Base-by-base conservation (phyloP, 2,329 filamentous ascomycete genomes). In the Orbilia oligospora region DNA sequence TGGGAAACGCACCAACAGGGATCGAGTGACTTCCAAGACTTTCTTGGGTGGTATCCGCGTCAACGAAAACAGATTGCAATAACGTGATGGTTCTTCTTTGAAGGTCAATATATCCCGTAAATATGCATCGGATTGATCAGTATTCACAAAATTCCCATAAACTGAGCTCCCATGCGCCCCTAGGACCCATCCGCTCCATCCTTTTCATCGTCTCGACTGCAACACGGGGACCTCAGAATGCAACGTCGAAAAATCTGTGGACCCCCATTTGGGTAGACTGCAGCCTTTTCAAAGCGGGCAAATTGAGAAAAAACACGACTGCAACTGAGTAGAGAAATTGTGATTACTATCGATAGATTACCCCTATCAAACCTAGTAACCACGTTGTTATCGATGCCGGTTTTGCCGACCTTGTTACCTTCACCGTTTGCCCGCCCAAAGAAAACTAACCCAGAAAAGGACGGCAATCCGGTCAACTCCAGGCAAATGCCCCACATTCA, bases 381-480 rank as follows among this genome's bases (percentile, higher is more conserved):
- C 61, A 65, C 61, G 16, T 65, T 24, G n/a, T 22, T 33, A 55
- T 41, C 30, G 33, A 67, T 55, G 64, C 64, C 64, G 64, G 30
- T 48, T 41, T 27, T 53, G 64, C 64, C 64, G 64, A 44, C 6
- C 20, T 55, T 30, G 5, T 0, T 18, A 30, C 27, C n/a, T n/a
- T 53, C 64, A 18, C 18, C 44, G 27, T 67, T 67, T 51, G 33
- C 46, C 64, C 64, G 14, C n/a, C 64, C 5, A 3, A 16, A 18
- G 51, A 24, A 14, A 27, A 22, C 64, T 67, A 51, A 55, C 44
- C 38, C 48, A 8, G 12, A 55, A 53, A 10, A 14, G 46, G 48
- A 36, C 36, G n/a, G 46, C 48, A 53, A 67, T 55, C 48, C 64
- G 48, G 14, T 33, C 30, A 12, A 55, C n/a, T 55, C 3, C 9